Percentiles rank a stretch among this genome's conserved stretches.
phyloP scores from a whole-genome alignment of 1,284 basidiomycete genomes.

The Ganoderma boninense region DNA sequence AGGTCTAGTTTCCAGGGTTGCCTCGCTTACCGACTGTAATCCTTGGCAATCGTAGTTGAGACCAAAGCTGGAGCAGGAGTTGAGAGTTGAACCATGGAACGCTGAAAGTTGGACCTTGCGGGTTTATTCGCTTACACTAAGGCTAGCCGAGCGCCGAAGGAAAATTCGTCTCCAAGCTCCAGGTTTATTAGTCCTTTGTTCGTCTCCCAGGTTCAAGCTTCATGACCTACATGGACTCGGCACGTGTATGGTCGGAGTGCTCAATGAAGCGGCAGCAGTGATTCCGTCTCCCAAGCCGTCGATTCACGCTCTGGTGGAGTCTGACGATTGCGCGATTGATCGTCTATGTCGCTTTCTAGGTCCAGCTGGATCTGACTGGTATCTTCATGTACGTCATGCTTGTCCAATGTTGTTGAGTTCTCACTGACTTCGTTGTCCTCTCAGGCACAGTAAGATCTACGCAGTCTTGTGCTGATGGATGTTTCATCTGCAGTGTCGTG shows the following conservation, averaged over 20 bases:
- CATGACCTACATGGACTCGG: conserved; percentile 95
- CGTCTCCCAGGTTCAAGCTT: too few relatives aligned
- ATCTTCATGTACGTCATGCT: conserved; percentile 77
- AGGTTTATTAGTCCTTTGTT: too few relatives aligned
- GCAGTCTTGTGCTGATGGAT: background rate
- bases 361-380: conserved; percentile 96
- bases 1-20: too few relatives aligned
- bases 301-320: conserved; percentile 99
- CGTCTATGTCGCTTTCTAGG: conserved; percentile 99
- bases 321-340: conserved; percentile 99
- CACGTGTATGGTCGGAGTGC: conserved; percentile 99
- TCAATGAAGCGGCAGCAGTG: conserved; percentile 99
- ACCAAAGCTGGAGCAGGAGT: too few relatives aligned
- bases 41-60: too few relatives aligned
- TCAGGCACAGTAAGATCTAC: conserved; percentile 94
- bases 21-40: too few relatives aligned
- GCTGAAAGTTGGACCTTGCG: too few relatives aligned
- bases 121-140: too few relatives aligned
- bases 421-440: conserved; percentile 22
- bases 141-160: too few relatives aligned
- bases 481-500: conserved; percentile 74
- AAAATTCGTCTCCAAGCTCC: too few relatives aligned
- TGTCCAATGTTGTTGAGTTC: background rate
- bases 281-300: conserved; percentile 98
- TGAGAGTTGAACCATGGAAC: too few relatives aligned